Conservation (phyloP, 129 eudicot species). For the Flaveria brownii region DNA sequence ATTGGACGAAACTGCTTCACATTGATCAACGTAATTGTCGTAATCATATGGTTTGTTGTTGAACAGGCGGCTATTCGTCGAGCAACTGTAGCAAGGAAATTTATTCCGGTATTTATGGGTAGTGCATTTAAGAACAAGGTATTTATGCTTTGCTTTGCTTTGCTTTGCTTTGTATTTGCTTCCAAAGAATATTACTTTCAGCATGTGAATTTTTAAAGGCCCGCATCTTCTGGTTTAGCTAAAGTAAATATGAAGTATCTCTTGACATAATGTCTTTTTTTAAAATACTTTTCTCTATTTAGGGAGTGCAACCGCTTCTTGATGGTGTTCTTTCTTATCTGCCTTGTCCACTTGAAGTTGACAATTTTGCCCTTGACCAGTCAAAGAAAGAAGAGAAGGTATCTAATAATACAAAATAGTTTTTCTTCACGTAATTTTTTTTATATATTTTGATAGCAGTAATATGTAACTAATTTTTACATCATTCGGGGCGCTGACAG, state of each 20-base stretch:
- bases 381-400: slow-evolving; percentile 92
- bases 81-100: slow-evolving; percentile 81
- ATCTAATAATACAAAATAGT: slow-evolving; percentile 1
- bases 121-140: slow-evolving; percentile 99
- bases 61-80: slow-evolving; percentile 89
- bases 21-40: neutral
- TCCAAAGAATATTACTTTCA: neutral
- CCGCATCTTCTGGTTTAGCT: neutral
- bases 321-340: slow-evolving; percentile 87
- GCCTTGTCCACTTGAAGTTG: slow-evolving; percentile 95
- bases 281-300: neutral
- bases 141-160: neutral
- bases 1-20: neutral
- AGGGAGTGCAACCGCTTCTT: slow-evolving; percentile 98
- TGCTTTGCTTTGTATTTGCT: neutral
- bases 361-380: slow-evolving; percentile 94
- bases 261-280: neutral
- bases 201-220: neutral
- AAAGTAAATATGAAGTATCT: neutral
- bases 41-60: slow-evolving; percentile 11
- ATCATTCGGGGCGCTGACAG: slow-evolving; percentile 37
- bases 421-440: neutral
- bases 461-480: slow-evolving; percentile 14
- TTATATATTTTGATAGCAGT: slow-evolving; percentile 4
- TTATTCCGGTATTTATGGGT: slow-evolving; percentile 98